Base-by-base conservation (phyloP, 2,329 filamentous ascomycete species). In the Fusarium tanahbumbuense region DNA sequence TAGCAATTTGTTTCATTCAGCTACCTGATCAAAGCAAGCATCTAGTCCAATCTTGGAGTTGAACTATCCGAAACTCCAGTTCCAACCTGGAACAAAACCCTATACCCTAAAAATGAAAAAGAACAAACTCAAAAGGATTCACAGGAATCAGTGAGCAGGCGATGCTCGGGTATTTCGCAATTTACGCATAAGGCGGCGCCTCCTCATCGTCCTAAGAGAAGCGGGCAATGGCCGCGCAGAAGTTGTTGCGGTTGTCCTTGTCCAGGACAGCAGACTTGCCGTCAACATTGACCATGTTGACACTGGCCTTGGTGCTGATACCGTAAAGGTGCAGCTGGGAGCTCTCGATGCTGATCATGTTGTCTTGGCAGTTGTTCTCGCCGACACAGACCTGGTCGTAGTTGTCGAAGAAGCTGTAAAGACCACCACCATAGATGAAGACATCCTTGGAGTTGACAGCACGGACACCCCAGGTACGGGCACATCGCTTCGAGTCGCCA, bases 361-460 rank as follows among this genome's bases (percentile, higher is more conserved):
- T 91, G 61, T 90, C 85, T 80, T 95, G 93, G 83, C 93, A 96
- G 71, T 86, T 88, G 77, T 92, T 86, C 12, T 84, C 85, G 40
- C 81, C 79, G 18, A 94, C 85, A 74, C 93, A 96, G 20, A 84
- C 83, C 80, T 94, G 91, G 40, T 81, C 83, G 81, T 95, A 95
- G 84, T 94, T 93, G 79, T 95, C 88, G 76, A 93, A 95, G 87
- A 95, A 95, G 71, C 87, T 91, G 85, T 95, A 95, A 63, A 94
- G 81, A 27, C 92, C 92, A 8, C 88, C 91, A 47, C 92, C 92
- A 76, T 90, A 93, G 74, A 94, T 81, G 76, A 87, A 88, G 20
- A 94, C 78, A 66, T 93, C 87, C 12, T 83, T 85, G 5, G 91
- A 93, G 78, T 91, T 86, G 58, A 88, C 81, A 42, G 93, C 84